phyloP scores from a whole-genome alignment of 2,329 filamentous ascomycete species.

The Clarireedia homoeocarpa region DNA sequence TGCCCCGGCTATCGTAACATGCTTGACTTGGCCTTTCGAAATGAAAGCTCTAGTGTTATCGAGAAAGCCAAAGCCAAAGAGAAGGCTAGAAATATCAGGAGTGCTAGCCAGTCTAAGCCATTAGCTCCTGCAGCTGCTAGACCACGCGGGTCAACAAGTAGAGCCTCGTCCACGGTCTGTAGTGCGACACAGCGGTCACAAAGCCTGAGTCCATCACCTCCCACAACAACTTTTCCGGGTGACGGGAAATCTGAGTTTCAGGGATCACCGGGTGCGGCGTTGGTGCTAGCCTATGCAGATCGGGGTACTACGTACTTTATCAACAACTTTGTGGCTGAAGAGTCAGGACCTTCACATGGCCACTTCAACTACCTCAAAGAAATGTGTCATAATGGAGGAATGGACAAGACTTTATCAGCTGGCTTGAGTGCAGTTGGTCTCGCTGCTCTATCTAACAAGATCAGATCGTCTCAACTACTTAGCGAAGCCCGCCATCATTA shows the following conservation, averaged over 20 bases:
- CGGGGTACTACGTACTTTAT: slow-evolving; percentile 13
- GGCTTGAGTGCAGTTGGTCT: slow-evolving; percentile 44
- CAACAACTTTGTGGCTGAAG: slow-evolving; percentile 9
- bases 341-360: slow-evolving; percentile 6
- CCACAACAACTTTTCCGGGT: background rate
- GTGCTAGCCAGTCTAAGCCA: slow-evolving; percentile 10
- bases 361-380: slow-evolving; percentile 11
- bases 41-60: slow-evolving; percentile 47
- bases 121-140: background rate
- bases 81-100: slow-evolving; percentile 17
- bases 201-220: background rate
- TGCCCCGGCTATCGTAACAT: slow-evolving; percentile 49
- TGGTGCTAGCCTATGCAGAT: slow-evolving; percentile 7
- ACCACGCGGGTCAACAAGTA: background rate
- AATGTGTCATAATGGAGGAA: slow-evolving; percentile 1
- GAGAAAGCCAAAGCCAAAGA: slow-evolving; percentile 36
- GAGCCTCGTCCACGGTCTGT: background rate
- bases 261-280: background rate
- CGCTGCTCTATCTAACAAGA: slow-evolving; percentile 38
- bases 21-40: slow-evolving; percentile 48
- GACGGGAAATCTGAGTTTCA: background rate
- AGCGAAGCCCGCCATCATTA: slow-evolving; percentile 42
- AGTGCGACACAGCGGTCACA: background rate
- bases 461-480: slow-evolving; percentile 32
- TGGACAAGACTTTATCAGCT: slow-evolving; percentile 8